A percentile compares a stretch with the other conserved stretches of the same genome.
Evolutionary conservation across 805 yeast genomes (phyloP).

Genomic region (Nakazawaea laoshanensis): DNA sequence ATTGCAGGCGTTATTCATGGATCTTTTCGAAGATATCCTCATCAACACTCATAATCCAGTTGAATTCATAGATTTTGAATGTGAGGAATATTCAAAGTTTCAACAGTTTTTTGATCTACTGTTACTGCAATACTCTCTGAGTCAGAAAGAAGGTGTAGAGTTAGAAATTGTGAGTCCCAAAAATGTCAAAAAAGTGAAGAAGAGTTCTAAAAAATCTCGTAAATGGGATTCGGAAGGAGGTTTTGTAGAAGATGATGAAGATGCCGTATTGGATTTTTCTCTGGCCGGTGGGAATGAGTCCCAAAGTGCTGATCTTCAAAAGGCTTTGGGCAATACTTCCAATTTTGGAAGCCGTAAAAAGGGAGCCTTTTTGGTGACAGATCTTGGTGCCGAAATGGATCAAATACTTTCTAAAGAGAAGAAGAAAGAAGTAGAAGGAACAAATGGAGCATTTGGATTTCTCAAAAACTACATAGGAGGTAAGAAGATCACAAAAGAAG

Average conservation of each 20-base stretch:
- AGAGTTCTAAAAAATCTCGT: conserved; percentile 36
- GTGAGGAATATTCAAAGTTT: conserved; percentile 24
- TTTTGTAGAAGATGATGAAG: conserved; percentile 35
- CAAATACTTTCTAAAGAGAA: conserved; percentile 22
- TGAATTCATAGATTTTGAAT: conserved; percentile 17
- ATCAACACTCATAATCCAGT: too few relatives aligned
- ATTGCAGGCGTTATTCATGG: conserved; percentile 20
- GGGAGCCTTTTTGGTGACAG: conserved; percentile 62
- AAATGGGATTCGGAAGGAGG: conserved; percentile 64
- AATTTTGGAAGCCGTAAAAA: conserved; percentile 33
- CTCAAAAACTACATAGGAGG: conserved; percentile 60
- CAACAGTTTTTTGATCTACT: conserved; percentile 31
- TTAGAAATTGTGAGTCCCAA: background rate
- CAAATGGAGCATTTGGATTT: conserved; percentile 35
- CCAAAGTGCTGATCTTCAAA: conserved; percentile 17
- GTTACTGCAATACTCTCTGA: conserved; percentile 19
- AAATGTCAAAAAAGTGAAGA: background rate
- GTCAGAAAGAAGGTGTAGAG: background rate
- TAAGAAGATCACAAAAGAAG: conserved; percentile 52
- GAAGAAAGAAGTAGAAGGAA: conserved; percentile 3
- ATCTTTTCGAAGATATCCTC: conserved; percentile 19
- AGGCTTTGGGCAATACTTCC: conserved; percentile 28
- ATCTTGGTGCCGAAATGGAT: conserved; percentile 45
- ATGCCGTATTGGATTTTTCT: conserved; percentile 48
- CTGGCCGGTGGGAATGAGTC: conserved; percentile 14